Percentiles rank a stretch among this genome's conserved stretches.
Evolutionary conservation across 352 stramenopile genomes (phyloP).

Genomic region (Pythium aquatile): DNA sequence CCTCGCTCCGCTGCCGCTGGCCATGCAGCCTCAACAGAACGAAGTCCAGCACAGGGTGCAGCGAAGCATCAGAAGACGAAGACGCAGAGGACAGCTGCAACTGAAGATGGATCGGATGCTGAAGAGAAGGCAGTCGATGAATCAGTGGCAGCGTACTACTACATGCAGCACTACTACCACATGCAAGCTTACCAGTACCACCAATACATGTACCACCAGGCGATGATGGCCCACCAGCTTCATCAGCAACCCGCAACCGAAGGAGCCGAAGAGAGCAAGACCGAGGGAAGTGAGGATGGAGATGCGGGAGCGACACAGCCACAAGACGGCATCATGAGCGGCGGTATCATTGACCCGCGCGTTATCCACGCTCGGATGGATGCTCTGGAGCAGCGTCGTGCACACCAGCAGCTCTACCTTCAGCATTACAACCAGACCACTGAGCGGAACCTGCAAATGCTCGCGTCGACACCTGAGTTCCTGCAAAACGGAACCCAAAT

Average conservation of each 20-base stretch:
- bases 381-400: constrained; percentile 45
- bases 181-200: constrained; percentile 46
- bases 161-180: constrained; percentile 41
- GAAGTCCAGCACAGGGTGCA: neutral
- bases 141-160: constrained; percentile 22
- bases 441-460: constrained; percentile 51
- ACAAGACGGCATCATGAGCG: constrained; percentile 24
- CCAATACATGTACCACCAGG: constrained; percentile 68
- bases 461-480: constrained; percentile 50
- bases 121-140: constrained; percentile 15
- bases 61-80: constrained; percentile 18
- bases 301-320: neutral
- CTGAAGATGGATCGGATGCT: neutral
- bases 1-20: neutral
- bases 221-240: constrained; percentile 40
- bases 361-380: constrained; percentile 60
- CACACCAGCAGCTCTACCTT: constrained; percentile 58
- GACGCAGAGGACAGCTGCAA: neutral
- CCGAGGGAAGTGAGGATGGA: constrained; percentile 4
- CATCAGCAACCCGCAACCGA: constrained; percentile 9
- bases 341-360: constrained; percentile 55
- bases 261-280: neutral
- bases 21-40: neutral
- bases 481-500: constrained; percentile 34
- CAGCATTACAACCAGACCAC: constrained; percentile 42